These are phyloP conservation scores for Cladosporium sp. DNA, from an alignment of 2,329 filamentous ascomycete species.

Conservation along the genomic window DNA sequence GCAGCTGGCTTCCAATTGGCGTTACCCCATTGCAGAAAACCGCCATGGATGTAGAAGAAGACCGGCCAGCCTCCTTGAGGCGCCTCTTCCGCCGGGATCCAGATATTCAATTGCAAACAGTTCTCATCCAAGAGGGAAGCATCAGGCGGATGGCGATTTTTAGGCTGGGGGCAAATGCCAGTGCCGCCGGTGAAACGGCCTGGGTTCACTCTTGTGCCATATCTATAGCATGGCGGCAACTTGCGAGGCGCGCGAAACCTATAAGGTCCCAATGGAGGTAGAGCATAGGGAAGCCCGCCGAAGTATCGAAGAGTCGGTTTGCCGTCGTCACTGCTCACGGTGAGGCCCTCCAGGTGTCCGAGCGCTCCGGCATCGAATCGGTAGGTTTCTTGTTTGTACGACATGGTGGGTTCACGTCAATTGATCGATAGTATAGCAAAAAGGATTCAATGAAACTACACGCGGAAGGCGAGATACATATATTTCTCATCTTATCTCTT, in stretches of 20 bases:
- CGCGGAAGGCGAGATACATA: no score
- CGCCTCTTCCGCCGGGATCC: constrained; percentile 47
- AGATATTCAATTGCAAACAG: constrained; percentile 55
- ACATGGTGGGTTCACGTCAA: not conserved
- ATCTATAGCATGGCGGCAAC: constrained; percentile 46
- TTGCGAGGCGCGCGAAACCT: constrained; percentile 48
- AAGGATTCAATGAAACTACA: no score
- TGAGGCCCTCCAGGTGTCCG: constrained; percentile 49
- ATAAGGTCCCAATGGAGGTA: constrained; percentile 45
- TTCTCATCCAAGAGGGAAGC: constrained; percentile 44
- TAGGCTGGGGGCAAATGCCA: constrained; percentile 50
- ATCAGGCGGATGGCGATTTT: constrained; percentile 20
- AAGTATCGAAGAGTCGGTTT: constrained; percentile 47
- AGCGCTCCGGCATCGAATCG: constrained; percentile 37
- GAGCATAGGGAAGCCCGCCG: constrained; percentile 53
- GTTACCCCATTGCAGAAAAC: constrained; percentile 54
- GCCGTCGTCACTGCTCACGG: constrained; percentile 29
- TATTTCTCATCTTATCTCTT: no score
- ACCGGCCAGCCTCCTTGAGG: constrained; percentile 51
- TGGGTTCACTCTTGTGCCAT: constrained; percentile 47
- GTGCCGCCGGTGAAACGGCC: constrained; percentile 41
- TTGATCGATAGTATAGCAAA: no score
- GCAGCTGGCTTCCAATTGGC: constrained; percentile 43
- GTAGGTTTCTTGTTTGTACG: constrained; percentile 26
- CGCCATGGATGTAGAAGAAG: constrained; percentile 54